Base-by-base conservation (phyloP, 768 basidiomycete genomes). In the Leccinum subgranulosum region DNA sequence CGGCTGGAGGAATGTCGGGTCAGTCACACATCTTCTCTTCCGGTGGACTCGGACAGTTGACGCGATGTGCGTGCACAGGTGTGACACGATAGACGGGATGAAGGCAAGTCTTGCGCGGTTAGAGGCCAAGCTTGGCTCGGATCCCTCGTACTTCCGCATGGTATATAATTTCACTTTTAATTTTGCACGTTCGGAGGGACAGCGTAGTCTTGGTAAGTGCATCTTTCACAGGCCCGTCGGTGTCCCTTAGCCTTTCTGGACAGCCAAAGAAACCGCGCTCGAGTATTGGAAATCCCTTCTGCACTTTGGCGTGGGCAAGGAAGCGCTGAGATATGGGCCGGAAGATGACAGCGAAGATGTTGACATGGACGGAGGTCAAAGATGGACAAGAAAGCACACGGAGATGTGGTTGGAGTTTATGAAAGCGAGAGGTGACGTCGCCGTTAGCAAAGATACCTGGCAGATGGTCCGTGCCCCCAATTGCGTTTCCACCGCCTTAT, bases 361-460 rank as follows among this genome's bases (percentile, higher is more conserved):
- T 65, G 76, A 77, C 53, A 74, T 76, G 55, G 69, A 67, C 46
- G 63, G 45, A 7, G 72, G 71, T 25, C 78, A 74, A 9, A 87
- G 87, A 3, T 92, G 88, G 86, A 77, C 79, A 61, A 74, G 76
- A 49, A 79, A 83, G 59, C 81, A 88, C 66, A 82, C 79, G 15
- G 69, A 82, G 25, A 83, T 82, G 82, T 95, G 93, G 93, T 83
- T 87, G 64, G 84, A 87, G n/a, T 95, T 84, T 69, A 71, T 94
- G 69, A 60, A 51, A 8, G 75, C 81, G 67, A 86, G 82, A 61
- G 85, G 84, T 1, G 77, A 77, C 21, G 88, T 88, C 67, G 92
- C 90, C 5, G 81, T 95, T 31, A 93, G 90, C 74, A 91, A 89
- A 74, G 92, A 93, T 74, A 90, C 89, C 17, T 94, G 92, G 92